A percentile compares a stretch with the other conserved stretches of the same genome.
Evolutionary conservation across 768 basidiomycete species (phyloP).

Genomic region (Lactarius evosmus): DNA sequence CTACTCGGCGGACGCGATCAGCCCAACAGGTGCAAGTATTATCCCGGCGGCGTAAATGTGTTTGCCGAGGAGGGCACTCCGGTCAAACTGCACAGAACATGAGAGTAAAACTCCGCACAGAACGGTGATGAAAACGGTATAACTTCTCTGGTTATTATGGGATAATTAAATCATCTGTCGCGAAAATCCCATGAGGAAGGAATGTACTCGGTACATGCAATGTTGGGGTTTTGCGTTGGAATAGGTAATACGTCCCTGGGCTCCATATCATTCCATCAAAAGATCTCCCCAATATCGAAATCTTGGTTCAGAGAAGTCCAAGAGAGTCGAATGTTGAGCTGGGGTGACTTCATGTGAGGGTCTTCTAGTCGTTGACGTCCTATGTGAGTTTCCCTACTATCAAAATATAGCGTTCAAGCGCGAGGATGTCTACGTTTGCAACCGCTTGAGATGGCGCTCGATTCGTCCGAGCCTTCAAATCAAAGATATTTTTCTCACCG

Average conservation of each 20-base stretch:
- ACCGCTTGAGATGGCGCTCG: neutral
- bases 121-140: neutral
- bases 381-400: neutral
- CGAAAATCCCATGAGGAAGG: neutral
- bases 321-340: neutral
- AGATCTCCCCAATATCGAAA: neutral
- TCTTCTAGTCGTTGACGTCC: neutral
- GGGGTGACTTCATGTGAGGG: neutral
- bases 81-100: neutral
- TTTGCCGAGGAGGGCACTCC: neutral
- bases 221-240: neutral
- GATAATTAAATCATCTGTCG: neutral
- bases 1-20: neutral
- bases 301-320: neutral
- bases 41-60: too few species aligned
- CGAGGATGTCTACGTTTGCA: neutral
- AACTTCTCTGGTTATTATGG: neutral
- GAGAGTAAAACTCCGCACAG: neutral
- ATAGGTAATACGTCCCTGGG: neutral
- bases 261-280: neutral
- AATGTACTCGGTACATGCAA: neutral
- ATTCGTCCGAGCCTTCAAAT: neutral
- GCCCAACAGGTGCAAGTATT: neutral
- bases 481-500: neutral
- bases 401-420: too few species aligned